A percentile compares a stretch with the other conserved stretches of the same genome.
Evolutionary conservation across 169 alveolate species (phyloP).

Genomic region (Eimeria sp.): DNA sequence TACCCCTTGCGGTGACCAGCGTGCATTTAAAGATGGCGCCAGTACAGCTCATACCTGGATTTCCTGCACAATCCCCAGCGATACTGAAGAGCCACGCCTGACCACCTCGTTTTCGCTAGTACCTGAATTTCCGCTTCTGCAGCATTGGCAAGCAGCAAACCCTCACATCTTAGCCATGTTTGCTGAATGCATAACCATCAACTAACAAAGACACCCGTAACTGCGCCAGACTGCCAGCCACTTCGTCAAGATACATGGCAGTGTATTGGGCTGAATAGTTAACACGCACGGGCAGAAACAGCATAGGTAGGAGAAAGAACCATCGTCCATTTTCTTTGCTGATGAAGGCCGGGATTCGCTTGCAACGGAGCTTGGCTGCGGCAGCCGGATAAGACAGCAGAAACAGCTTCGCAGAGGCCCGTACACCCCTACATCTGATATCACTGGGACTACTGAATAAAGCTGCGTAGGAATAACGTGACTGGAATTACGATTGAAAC

Average conservation of each 20-base stretch:
- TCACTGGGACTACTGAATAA: neutral
- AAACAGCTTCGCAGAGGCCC: neutral
- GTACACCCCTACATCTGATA: neutral
- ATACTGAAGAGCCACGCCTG: slow-evolving; percentile 74
- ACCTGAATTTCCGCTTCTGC: slow-evolving; percentile 21
- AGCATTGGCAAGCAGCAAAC: neutral
- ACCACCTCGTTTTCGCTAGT: slow-evolving; percentile 38
- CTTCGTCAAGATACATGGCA: neutral
- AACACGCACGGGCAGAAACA: slow-evolving; percentile 68
- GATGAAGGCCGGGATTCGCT: slow-evolving; percentile 41
- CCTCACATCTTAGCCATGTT: neutral
- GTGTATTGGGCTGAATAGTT: neutral
- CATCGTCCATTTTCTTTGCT: slow-evolving; percentile 15
- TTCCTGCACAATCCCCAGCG: slow-evolving; percentile 76
- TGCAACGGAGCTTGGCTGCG: slow-evolving; percentile 50
- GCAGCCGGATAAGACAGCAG: neutral
- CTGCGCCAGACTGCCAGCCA: neutral
- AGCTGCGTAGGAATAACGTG: too few relatives aligned
- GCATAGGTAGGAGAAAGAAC: slow-evolving; percentile 36
- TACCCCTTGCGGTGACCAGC: neutral
- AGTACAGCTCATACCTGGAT: slow-evolving; percentile 46
- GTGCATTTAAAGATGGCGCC: neutral
- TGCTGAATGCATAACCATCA: neutral
- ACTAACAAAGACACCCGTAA: neutral
- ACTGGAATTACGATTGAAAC: too few relatives aligned